Evolutionary conservation across 2,329 filamentous ascomycete genomes (phyloP).

Genomic region (Scleromitrula shiraiana): DNA sequence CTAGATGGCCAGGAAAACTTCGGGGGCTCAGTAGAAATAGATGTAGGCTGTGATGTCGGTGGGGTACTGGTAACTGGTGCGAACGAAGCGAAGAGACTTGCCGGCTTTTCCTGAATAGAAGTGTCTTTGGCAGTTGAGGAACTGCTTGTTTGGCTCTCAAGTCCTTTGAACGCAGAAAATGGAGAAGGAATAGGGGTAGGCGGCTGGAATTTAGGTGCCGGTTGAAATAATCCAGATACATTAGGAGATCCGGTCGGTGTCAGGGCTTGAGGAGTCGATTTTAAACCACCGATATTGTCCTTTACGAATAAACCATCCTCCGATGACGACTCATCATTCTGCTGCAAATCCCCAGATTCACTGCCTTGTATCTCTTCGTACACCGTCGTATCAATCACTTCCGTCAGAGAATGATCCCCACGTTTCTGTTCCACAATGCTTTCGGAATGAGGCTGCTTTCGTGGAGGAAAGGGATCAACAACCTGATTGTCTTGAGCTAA

Average conservation of each 20-base stretch:
- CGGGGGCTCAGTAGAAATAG: background rate
- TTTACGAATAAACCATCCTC: constrained; percentile 25
- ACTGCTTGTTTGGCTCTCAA: background rate
- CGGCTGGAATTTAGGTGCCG: no score
- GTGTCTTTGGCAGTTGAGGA: no score
- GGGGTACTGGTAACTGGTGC: background rate
- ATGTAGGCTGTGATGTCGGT: background rate
- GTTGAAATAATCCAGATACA: background rate
- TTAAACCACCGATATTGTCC: constrained; percentile 9
- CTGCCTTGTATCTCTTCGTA: constrained; percentile 32
- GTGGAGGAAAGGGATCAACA: constrained; percentile 37
- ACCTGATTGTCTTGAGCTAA: constrained; percentile 22
- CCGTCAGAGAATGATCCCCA: constrained; percentile 40
- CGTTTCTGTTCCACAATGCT: constrained; percentile 54
- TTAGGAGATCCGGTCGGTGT: background rate
- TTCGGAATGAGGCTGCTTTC: constrained; percentile 49
- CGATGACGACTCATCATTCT: constrained; percentile 23
- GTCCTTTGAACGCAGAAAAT: no score
- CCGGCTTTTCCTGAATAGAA: background rate
- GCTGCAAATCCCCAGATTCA: background rate
- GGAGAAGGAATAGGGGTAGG: no score
- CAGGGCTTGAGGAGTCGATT: background rate
- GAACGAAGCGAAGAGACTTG: background rate
- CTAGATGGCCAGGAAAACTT: constrained; percentile 5
- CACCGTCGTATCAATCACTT: constrained; percentile 49